Percentiles rank a stretch among this genome's conserved stretches.
Conservation (phyloP, 2,329 filamentous ascomycete species). For the Colletotrichum cordylinicola region DNA sequence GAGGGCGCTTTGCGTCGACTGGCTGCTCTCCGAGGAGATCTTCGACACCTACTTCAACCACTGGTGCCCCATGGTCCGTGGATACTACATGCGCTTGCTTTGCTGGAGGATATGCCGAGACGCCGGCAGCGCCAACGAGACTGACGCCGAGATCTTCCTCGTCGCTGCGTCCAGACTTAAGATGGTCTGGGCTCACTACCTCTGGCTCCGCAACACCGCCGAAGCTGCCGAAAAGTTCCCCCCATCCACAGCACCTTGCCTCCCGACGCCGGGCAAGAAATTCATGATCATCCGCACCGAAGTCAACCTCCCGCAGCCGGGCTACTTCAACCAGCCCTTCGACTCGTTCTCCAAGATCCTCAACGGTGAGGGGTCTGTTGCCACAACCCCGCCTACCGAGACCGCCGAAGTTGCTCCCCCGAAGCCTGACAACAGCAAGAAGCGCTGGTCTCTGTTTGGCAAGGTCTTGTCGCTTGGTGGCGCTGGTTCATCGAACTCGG, state of each 20-base stretch:
- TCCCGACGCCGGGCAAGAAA: slow-evolving; percentile 82
- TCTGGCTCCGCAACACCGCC: slow-evolving; percentile 74
- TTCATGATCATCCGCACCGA: slow-evolving; percentile 91
- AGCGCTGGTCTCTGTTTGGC: slow-evolving; percentile 67
- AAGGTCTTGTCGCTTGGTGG: slow-evolving; percentile 60
- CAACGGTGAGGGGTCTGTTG: slow-evolving; percentile 13
- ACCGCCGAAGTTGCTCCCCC: slow-evolving; percentile 25
- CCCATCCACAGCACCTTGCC: slow-evolving; percentile 81
- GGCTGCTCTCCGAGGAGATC: slow-evolving; percentile 75
- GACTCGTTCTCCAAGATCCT: slow-evolving; percentile 43
- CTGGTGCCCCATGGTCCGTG: slow-evolving; percentile 94
- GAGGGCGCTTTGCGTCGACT: slow-evolving; percentile 72
- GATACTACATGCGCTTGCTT: slow-evolving; percentile 88
- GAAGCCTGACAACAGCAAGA: slow-evolving; percentile 48
- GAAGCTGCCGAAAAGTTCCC: slow-evolving; percentile 58
- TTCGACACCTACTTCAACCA: slow-evolving; percentile 89
- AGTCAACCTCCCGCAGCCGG: slow-evolving; percentile 50
- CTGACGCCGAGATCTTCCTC: slow-evolving; percentile 73
- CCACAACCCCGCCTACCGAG: background rate
- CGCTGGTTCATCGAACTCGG: slow-evolving; percentile 33
- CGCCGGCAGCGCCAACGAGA: slow-evolving; percentile 67
- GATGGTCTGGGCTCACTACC: slow-evolving; percentile 79
- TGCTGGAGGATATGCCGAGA: slow-evolving; percentile 89
- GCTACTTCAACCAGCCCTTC: slow-evolving; percentile 52
- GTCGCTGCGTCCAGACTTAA: slow-evolving; percentile 72